Evolutionary conservation across 2,329 filamentous ascomycete genomes (phyloP), one percentile per base, ranked within the genome.

Genomic region (Diaporthe sp.): DNA sequence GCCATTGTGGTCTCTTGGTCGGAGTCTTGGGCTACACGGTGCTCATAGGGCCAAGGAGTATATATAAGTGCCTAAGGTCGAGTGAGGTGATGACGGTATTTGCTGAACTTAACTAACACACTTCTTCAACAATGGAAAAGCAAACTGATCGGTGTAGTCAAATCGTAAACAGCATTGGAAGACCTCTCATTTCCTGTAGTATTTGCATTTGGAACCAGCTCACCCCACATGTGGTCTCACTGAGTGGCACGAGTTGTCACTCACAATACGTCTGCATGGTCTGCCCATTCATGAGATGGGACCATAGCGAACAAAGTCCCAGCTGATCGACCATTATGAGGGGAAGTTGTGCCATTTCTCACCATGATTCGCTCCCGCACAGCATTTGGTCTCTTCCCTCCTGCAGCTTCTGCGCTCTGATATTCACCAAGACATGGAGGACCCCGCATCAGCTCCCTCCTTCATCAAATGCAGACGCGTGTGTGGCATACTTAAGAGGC

Each of bases 1-100:
- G 74, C 72, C 74, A 75, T 75, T 12, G 27, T 66, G 37, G 19
- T 50, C 15, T 19, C 32, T 22, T 44, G 19, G 32, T 44, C 39
- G 1, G n/a, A 50, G 6, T 47, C 32, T 39, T 17, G 4, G 15
- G 25, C 22, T 12, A 35, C 13, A 4, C 8, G 15, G 17, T 35
- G 27, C 22, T 53, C 17, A 50, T 4, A 27, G 32, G 10, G n/a
- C 7, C 30, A 47, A 19, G 37, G 17, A 12, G 19, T 2, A 13
- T 35, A 25, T 19, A 4, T 22, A 13, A 17, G 39, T n/a, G n/a
- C n/a, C 35, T 2, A 1, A 30, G 6, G 10, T 6, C 27, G 12
- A 37, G 35, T 13, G 39, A n/a, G 3, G 39, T 7, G 12, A 12
- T 17, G 6, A 35, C 30, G 6, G 12, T 17, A 19, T 35, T 15